phyloP scores from a whole-genome alignment of 192 early-diverging fungal species.

The Coemansia brasiliensis region DNA sequence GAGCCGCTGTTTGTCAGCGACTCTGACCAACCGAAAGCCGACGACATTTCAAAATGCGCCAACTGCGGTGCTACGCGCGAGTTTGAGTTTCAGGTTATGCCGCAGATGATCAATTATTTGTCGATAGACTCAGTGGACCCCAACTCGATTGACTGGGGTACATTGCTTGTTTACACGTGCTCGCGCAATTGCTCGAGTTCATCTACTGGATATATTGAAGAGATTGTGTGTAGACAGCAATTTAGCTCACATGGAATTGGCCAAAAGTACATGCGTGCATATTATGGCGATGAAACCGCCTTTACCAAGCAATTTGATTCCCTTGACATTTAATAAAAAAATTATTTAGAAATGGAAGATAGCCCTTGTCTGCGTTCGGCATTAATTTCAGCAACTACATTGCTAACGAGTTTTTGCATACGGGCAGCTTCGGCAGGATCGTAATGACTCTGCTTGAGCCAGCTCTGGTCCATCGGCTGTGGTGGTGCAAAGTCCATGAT shows the following conservation, averaged over 20 bases:
- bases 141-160: constrained; percentile 89
- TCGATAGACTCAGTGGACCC: constrained; percentile 66
- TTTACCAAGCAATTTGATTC: constrained; percentile 38
- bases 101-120: constrained; percentile 82
- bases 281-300: constrained; percentile 42
- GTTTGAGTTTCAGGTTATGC: constrained; percentile 96
- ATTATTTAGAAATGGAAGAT: constrained; percentile 3
- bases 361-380: constrained; percentile 32
- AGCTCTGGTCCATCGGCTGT: constrained; percentile 29
- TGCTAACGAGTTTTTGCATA: constrained; percentile 45
- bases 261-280: constrained; percentile 44
- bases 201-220: constrained; percentile 43
- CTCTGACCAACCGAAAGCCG: constrained; percentile 56
- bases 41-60: constrained; percentile 67
- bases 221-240: constrained; percentile 73
- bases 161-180: constrained; percentile 84
- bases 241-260: constrained; percentile 81
- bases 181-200: constrained; percentile 69
- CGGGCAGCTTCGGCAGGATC: constrained; percentile 46
- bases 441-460: constrained; percentile 37
- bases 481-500: constrained; percentile 41
- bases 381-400: constrained; percentile 52
- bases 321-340: constrained; percentile 20
- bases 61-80: constrained; percentile 70
- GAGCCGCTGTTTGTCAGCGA: constrained; percentile 83